phyloP scores from a whole-genome alignment of 2,329 filamentous ascomycete species.

The Cladosporium sp. region DNA sequence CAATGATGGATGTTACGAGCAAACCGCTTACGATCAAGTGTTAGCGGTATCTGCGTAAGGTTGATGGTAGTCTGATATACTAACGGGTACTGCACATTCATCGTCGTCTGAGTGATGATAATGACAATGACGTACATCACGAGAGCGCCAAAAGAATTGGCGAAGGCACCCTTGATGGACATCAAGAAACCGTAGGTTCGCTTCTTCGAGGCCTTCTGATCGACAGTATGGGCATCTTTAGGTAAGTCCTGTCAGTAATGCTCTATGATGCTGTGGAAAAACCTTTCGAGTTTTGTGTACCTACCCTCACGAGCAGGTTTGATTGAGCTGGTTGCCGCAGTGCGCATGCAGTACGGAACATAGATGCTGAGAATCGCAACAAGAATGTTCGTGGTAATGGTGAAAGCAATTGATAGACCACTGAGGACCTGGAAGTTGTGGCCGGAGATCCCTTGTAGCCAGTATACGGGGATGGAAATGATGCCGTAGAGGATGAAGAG shows the following conservation, averaged over 20 bases:
- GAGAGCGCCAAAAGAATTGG: constrained; percentile 20
- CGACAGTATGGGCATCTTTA: neutral
- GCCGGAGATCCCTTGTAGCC: constrained; percentile 15
- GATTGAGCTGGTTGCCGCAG: neutral
- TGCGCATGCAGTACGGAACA: constrained; percentile 21
- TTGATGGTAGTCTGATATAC: neutral
- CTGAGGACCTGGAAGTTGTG: constrained; percentile 19
- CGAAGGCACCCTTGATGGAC: constrained; percentile 17
- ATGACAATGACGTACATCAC: constrained; percentile 22
- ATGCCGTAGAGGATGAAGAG: constrained; percentile 17
- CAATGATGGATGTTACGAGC: neutral
- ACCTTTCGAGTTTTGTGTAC: neutral
- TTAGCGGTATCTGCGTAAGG: neutral
- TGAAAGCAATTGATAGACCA: constrained; percentile 19
- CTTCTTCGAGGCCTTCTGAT: constrained; percentile 4
- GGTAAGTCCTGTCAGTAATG: neutral
- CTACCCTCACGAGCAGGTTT: neutral
- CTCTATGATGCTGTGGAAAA: too few relatives aligned
- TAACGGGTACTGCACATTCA: constrained; percentile 17
- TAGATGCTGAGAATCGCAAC: constrained; percentile 21
- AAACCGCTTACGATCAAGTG: neutral
- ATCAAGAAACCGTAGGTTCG: constrained; percentile 22
- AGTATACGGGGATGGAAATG: constrained; percentile 20
- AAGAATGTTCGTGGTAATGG: constrained; percentile 19
- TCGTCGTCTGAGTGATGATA: constrained; percentile 16